Evolutionary conservation across 495 filamentous ascomycete genomes (phyloP).

Genomic region (Penicillium robsamsonii): DNA sequence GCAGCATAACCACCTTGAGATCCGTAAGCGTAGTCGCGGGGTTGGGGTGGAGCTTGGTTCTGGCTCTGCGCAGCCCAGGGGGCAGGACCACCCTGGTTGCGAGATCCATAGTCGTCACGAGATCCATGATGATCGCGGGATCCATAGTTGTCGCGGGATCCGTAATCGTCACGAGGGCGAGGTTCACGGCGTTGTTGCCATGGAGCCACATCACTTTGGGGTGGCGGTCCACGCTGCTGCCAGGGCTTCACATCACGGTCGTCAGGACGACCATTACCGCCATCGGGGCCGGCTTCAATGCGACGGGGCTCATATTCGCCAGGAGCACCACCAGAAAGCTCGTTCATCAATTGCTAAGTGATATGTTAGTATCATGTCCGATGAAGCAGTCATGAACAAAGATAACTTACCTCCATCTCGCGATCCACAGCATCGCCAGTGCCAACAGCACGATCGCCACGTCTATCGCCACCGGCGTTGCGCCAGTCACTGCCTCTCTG

Average conservation of each 20-base stretch:
- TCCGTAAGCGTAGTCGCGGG: constrained; percentile 41
- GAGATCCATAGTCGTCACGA: constrained; percentile 13
- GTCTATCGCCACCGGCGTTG: constrained; percentile 51
- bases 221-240: constrained; percentile 78
- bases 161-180: constrained; percentile 52
- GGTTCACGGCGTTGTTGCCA: constrained; percentile 59
- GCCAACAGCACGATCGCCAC: constrained; percentile 62
- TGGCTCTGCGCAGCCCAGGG: constrained; percentile 45
- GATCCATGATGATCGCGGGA: constrained; percentile 30
- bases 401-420: constrained; percentile 79
- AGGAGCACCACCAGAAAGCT: constrained; percentile 77
- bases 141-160: constrained; percentile 51
- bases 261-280: constrained; percentile 41
- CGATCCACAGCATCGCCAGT: constrained; percentile 84
- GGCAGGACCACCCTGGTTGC: constrained; percentile 37
- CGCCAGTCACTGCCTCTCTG: constrained; percentile 90
- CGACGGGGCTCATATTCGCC: constrained; percentile 67
- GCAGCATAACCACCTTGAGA: constrained; percentile 33
- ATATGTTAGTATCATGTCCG: constrained; percentile 32
- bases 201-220: constrained; percentile 77
- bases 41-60: background rate
- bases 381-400: background rate
- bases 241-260: constrained; percentile 75
- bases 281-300: constrained; percentile 80
- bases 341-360: constrained; percentile 90